Conservation (phyloP, 345 rosid genomes). For the Brassica rapa region DNA sequence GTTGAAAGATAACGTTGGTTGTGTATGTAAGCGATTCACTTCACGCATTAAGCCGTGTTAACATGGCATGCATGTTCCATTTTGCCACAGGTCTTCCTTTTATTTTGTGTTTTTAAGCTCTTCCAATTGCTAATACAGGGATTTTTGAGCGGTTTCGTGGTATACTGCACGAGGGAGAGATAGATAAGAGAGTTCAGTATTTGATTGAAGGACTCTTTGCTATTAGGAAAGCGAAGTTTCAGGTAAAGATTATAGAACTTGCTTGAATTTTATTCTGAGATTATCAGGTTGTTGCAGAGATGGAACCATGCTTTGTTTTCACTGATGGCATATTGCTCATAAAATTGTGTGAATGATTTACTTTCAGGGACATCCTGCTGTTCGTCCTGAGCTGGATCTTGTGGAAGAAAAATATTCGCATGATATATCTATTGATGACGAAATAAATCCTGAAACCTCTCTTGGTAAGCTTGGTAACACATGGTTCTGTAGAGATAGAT, state of each 20-base stretch:
- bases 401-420: conserved; percentile 92
- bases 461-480: conserved; percentile 60
- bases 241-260: conserved; percentile 45
- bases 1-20: not conserved
- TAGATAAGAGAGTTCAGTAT: conserved; percentile 88
- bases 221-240: conserved; percentile 83
- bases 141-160: conserved; percentile 95
- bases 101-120: conserved; percentile 13
- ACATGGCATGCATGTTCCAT: conserved; percentile 9
- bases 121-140: conserved; percentile 48
- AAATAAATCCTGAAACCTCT: conserved; percentile 66
- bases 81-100: conserved; percentile 1
- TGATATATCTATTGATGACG: conserved; percentile 79
- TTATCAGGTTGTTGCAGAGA: not conserved
- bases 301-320: not conserved
- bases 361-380: conserved; percentile 86
- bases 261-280: conserved; percentile 1
- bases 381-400: conserved; percentile 91
- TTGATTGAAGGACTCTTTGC: conserved; percentile 91
- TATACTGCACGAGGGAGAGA: conserved; percentile 96
- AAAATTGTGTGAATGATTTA: conserved; percentile 16
- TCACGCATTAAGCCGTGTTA: not conserved
- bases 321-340: not conserved
- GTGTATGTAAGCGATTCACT: conserved; percentile 3
- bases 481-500: not conserved